These are phyloP conservation scores for Skeletonema tropicum DNA, from an alignment of 108 stramenopile species.

Conservation along the genomic window DNA sequence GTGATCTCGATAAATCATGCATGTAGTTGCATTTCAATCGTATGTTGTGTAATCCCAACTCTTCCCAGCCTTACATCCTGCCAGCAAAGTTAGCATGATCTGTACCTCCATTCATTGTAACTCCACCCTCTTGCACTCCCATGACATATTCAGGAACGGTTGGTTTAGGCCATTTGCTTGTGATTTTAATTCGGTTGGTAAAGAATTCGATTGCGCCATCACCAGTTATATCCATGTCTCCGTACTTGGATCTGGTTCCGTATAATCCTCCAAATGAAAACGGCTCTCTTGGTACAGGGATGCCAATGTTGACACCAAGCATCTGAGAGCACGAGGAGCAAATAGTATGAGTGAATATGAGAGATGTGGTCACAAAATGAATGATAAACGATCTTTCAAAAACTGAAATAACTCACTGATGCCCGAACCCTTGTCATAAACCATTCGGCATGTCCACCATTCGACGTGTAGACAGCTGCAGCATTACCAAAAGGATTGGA, in stretches of 20 bases:
- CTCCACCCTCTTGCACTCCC: constrained; percentile 18
- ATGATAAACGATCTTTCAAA: not conserved
- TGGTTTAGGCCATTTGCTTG: constrained; percentile 86
- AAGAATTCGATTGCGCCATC: constrained; percentile 98
- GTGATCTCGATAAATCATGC: too few species aligned
- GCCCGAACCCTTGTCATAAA: constrained; percentile 87
- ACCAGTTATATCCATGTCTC: constrained; percentile 96
- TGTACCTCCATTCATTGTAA: constrained; percentile 13
- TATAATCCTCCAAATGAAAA: constrained; percentile 94
- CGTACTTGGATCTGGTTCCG: constrained; percentile 94
- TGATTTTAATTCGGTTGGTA: constrained; percentile 94
- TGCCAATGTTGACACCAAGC: constrained; percentile 89
- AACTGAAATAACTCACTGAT: constrained; percentile 29
- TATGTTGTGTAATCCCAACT: too few species aligned
- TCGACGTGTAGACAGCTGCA: constrained; percentile 91
- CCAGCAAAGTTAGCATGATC: constrained; percentile 74
- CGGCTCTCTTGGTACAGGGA: constrained; percentile 94
- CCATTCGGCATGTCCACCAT: constrained; percentile 94
- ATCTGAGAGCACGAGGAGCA: constrained; percentile 35
- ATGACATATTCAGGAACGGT: constrained; percentile 29
- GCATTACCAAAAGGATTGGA: constrained; percentile 96
- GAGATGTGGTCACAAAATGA: too few species aligned
- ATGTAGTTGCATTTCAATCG: too few species aligned
- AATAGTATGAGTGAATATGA: not conserved
- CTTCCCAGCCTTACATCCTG: constrained; percentile 45